Base-by-base conservation (phyloP, 768 basidiomycete genomes). In the Leccinum pellstonianum region DNA sequence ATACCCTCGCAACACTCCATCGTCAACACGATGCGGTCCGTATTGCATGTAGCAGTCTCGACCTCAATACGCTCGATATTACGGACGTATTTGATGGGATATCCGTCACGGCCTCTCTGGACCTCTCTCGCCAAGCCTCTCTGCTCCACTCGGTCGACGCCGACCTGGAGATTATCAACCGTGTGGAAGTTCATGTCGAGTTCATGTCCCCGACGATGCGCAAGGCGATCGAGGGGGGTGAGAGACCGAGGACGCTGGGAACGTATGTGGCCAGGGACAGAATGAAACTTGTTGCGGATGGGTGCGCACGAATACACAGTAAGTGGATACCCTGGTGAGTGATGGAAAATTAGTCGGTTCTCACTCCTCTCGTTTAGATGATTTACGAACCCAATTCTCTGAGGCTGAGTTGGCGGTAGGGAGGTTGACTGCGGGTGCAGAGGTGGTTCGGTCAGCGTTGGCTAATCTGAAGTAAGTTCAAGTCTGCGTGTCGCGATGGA, bases 271-370 rank as follows among this genome's bases (percentile, higher is more conserved):
- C 87, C 15, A 81, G 79, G 63, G 82, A 78, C 53, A 91, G 87
- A 76, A 94, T 94, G 91, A 81, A 79, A 65, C 83, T 89, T 68
- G 91, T 94, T 1, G 88, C 85, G 3, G 88, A 88, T 15, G 84
- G 81, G 4, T 92, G 90, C 75, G 68, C 76, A 15, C 80, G 81
- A 52, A 85, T 87, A 25, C 88, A 93, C 77, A 83, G 90, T 89
- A 59, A 43, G 82, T 76, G 23, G 53, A 33, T 17, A 4, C 3
- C 14, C 35, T 2, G 10, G 3, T 19, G 33, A 50, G 21, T 7
- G 19, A 48, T 3, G n/a, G 23, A 14, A 27, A n/a, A 46, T 3
- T 5, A 0, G 8, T 3, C 8, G 12, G n/a, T 6, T 14, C 27
- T 54, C 43, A 46, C 55, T 50, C 25, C 17, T 17, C 51, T 17